These are phyloP conservation scores for Macadamia integrifolia DNA, from an alignment of 164 flowering plant species.

Conservation along the genomic window DNA sequence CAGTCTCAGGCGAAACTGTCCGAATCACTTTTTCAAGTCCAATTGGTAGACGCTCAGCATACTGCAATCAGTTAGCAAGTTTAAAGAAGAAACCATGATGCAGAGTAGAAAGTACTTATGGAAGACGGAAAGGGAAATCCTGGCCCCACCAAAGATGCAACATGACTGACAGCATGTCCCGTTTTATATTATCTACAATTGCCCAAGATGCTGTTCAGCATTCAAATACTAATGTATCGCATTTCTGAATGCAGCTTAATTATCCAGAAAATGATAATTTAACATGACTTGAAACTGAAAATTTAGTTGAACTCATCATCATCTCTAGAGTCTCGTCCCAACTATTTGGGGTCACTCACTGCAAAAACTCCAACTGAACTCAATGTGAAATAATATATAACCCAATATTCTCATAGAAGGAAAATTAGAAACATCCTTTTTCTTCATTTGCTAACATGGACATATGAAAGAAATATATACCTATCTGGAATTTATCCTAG, in stretches of 20 bases:
- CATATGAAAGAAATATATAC: too few relatives aligned
- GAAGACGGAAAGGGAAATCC: not conserved
- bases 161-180: not conserved
- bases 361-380: too few relatives aligned
- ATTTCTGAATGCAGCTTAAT: not conserved
- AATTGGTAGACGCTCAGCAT: slow-evolving; percentile 92
- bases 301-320: too few relatives aligned
- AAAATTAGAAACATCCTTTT: too few relatives aligned
- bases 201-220: not conserved
- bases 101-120: not conserved
- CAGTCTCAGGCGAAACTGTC: slow-evolving; percentile 67
- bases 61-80: slow-evolving; percentile 46
- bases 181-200: not conserved
- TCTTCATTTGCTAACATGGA: too few relatives aligned
- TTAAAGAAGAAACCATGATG: not conserved
- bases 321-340: too few relatives aligned
- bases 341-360: not conserved
- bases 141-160: not conserved
- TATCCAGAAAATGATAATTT: too few relatives aligned
- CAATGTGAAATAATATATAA: too few relatives aligned
- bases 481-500: too few relatives aligned
- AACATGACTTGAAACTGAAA: too few relatives aligned
- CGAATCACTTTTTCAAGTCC: slow-evolving; percentile 87
- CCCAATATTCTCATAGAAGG: too few relatives aligned
- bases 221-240: not conserved